A percentile compares a stretch with the other conserved stretches of the same genome.
phyloP scores from a whole-genome alignment of 495 filamentous ascomycete species.

The Venustampulla echinocandica region DNA sequence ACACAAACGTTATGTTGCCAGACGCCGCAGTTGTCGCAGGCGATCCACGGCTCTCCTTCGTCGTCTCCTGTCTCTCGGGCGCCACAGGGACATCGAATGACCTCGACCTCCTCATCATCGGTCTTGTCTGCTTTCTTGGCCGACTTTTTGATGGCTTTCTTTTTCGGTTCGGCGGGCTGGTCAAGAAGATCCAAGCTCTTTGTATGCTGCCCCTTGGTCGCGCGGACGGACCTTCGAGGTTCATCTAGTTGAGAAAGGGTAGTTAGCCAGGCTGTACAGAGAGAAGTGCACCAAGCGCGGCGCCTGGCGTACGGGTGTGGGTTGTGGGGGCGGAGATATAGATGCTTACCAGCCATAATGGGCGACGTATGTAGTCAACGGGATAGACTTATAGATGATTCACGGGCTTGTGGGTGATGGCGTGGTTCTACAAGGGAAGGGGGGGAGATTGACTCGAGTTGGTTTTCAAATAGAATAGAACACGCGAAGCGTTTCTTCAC shows the following conservation, averaged over 20 bases:
- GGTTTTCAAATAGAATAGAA: constrained; percentile 15
- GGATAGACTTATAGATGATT: constrained; percentile 13
- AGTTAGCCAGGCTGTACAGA: constrained; percentile 7
- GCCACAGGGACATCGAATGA: constrained; percentile 91
- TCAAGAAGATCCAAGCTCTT: constrained; percentile 72
- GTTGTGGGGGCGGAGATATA: background rate
- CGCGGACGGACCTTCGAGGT: constrained; percentile 85
- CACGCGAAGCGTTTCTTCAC: constrained; percentile 19
- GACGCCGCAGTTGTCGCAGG: constrained; percentile 79
- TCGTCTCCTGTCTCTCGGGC: constrained; percentile 74
- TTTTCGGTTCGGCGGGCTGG: constrained; percentile 52
- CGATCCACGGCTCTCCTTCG: constrained; percentile 76
- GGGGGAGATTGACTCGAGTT: constrained; percentile 10
- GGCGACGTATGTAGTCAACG: no score
- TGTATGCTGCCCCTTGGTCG: constrained; percentile 90
- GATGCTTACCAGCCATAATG: constrained; percentile 26
- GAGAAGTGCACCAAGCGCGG: background rate
- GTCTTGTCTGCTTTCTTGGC: constrained; percentile 36
- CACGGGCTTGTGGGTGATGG: constrained; percentile 15
- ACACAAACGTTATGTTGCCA: constrained; percentile 99
- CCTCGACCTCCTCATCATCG: constrained; percentile 53
- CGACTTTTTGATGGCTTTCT: constrained; percentile 48
- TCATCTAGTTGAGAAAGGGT: constrained; percentile 51
- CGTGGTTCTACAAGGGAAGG: constrained; percentile 17
- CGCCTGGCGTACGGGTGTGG: background rate